Evolutionary conservation across 2,329 filamentous ascomycete species (phyloP), one percentile per base, ranked within the genome.

Genomic region (Celoporthe dispersa): DNA sequence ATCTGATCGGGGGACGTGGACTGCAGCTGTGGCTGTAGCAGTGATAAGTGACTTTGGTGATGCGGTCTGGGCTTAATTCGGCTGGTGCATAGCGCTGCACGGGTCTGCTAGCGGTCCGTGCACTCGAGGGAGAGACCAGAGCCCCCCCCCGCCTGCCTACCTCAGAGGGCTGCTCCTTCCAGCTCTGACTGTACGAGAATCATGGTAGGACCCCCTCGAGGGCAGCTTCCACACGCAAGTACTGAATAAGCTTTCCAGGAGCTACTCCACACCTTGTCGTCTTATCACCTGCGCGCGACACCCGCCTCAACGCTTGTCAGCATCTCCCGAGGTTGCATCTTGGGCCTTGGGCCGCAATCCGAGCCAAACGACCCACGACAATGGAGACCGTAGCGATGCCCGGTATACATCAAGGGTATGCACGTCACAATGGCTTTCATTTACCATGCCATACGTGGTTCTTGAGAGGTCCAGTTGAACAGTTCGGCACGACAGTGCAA

Each of bases 1-100:
- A 66, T 59, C 25, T 66, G 51, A 57, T 31, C 64, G 64, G 64
- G 37, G 19, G 1, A 59, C n/a, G 63, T 22, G 44, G 31, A 51
- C 19, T 51, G n/a, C 37, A 53, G 22, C 53, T 57, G 53, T 48
- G 44, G 44, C n/a, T 48, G 22, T 48, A 48, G 22, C 3, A 48
- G 2, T 48, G 44, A n/a, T n/a, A n/a, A n/a, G 41, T 48, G 19
- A 48, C 41, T 1, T 5, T 19, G 19, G 41, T 48, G 16, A 19
- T 48, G 41, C 41, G 19, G 41, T 22, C 41, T 7, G 6, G 16
- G 19, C 44, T n/a, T 48, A 22, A 48, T 48, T 48, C 11, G 44
- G 44, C 44, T 48, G 44, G 44, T 48, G 44, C 44, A n/a, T n/a
- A n/a, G 44, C 22, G 44, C 44, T 55, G 51, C 51, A 55, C 51